Percentiles rank a stretch among this genome's conserved stretches.
Evolutionary conservation across 2,329 filamentous ascomycete genomes (phyloP).

Genomic region (Penicillium olsonii): DNA sequence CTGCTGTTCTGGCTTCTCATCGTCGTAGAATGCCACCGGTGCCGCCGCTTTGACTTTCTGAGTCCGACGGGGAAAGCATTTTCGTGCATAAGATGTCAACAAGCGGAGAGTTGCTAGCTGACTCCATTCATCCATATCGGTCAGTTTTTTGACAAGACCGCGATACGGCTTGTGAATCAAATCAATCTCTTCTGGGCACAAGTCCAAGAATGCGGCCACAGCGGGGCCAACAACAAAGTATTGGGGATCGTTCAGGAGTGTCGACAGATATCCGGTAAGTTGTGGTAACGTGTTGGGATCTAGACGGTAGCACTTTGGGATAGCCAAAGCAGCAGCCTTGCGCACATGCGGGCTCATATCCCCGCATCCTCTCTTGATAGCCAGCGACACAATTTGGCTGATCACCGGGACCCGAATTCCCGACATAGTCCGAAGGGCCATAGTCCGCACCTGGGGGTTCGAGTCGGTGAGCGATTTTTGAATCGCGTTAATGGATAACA

Average conservation of each 20-base stretch:
- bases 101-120: conserved; percentile 81
- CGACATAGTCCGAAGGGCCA: conserved; percentile 95
- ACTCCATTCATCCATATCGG: conserved; percentile 99
- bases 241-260: conserved; percentile 82
- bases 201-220: conserved; percentile 81
- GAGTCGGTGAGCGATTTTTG: conserved; percentile 94
- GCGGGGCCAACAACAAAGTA: conserved; percentile 97
- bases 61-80: conserved; percentile 77
- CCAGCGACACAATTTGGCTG: conserved; percentile 92
- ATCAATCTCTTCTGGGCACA: conserved; percentile 85
- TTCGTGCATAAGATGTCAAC: conserved; percentile 80
- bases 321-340: conserved; percentile 87
- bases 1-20: conserved; percentile 54
- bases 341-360: conserved; percentile 96
- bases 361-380: conserved; percentile 88
- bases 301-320: conserved; percentile 91
- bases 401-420: conserved; percentile 97
- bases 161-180: conserved; percentile 90
- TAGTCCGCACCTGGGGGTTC: conserved; percentile 85
- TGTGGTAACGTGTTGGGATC: conserved; percentile 85
- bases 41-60: conserved; percentile 58
- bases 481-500: conserved; percentile 97
- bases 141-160: conserved; percentile 79
- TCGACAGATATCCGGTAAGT: conserved; percentile 76
- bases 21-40: conserved; percentile 79